Base-by-base conservation (phyloP, 768 basidiomycete genomes). In the Butyriboletus loyo region DNA sequence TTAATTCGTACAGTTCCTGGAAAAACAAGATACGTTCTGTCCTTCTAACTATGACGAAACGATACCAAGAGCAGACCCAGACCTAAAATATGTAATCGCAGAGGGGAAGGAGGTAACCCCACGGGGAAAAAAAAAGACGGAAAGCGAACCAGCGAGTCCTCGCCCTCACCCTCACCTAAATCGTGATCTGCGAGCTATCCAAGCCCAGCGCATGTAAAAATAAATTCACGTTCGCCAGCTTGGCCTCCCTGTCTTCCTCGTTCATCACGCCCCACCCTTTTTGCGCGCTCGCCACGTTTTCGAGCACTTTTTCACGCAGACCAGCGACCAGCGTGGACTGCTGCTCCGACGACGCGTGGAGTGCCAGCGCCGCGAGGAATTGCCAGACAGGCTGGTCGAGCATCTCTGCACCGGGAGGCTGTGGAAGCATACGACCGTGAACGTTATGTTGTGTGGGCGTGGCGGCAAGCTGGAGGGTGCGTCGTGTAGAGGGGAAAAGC, bases 341-440 rank as follows among this genome's bases (percentile, higher is more conserved):
- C 68, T 99, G 92, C 59, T 92, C 87, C 38, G 83, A 77, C 43
- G 83, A 82, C 13, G 92, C 89, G 58, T 89, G 87, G 36, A 95
- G 77, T 3, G 94, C 95, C 45, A 98, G 73, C 2, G 92, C 85
- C 7, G 93, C 91, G 32, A 97, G 80, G 77, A 94, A 91, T 66
- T 90, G 87, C 93, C 94, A 97, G n/a, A 92, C 89, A 14, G 89
- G 90, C 68, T 90, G 89, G 71, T 96, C 92, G 49, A 88, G 77
- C 52, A 80, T 76, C 65, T 89, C 88, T 69, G 73, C 35, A 65
- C 68, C 39, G 52, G 60, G 13, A 2, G 41, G 85, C 64, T 90
- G 88, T 69, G 93, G 87, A 52, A 86, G 75, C 37, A 74, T 71
- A 62, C 87, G 87, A 30, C 79, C 77, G 25, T 76, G 64, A 30